Percentiles rank a stretch among this genome's conserved stretches.
These are phyloP conservation scores for Oxytropis ochrocephala DNA, from an alignment of 306 rosid genomes.

Conservation along the genomic window DNA sequence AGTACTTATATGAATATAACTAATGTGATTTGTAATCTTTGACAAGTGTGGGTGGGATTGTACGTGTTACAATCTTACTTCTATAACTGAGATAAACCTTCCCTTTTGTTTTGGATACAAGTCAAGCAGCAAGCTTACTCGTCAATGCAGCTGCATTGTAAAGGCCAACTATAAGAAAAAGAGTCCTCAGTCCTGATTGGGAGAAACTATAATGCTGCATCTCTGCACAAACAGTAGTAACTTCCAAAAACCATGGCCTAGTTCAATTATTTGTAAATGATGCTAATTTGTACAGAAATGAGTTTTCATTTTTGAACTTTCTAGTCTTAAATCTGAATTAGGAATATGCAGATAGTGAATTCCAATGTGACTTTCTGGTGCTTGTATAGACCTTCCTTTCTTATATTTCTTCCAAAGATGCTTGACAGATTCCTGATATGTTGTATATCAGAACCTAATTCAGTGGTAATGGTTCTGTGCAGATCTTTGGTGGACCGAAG, in stretches of 20 bases:
- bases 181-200: not conserved
- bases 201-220: not conserved
- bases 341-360: not conserved
- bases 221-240: not conserved
- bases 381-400: not conserved
- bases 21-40: not conserved
- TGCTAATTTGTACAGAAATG: not conserved
- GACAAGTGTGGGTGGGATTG: not conserved
- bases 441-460: constrained; percentile 7
- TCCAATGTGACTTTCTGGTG: not conserved
- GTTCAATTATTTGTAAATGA: not conserved
- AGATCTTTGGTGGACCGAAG: constrained; percentile 82
- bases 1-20: not conserved
- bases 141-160: not conserved
- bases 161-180: not conserved
- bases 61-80: not conserved
- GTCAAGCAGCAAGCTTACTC: not conserved
- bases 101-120: not conserved
- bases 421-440: not conserved
- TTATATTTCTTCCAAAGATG: not conserved
- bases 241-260: not conserved
- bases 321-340: not conserved
- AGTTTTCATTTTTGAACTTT: not conserved
- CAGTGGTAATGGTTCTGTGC: constrained; percentile 27
- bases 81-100: not conserved